Evolutionary conservation across 768 basidiomycete species (phyloP), one percentile per base, ranked within the genome.

Genomic region (Boletus vermiculosoides): DNA sequence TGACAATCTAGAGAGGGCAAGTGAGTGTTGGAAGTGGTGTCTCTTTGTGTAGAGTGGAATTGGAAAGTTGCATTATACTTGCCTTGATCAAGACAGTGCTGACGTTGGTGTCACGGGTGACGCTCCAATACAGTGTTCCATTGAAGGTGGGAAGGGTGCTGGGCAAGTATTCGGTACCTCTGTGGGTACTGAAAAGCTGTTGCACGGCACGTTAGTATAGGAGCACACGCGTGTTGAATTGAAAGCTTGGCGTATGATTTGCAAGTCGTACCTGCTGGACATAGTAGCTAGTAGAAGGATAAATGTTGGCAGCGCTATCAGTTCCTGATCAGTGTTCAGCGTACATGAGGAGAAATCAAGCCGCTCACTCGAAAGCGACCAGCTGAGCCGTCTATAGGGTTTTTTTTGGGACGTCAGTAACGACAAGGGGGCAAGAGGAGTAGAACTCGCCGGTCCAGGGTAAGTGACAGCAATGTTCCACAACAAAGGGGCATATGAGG

Each of bases 41-140:
- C n/a, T n/a, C n/a, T n/a, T n/a, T n/a, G n/a, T n/a, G 30, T 10
- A 37, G 30, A 33, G 20, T 30, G n/a, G 10, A 10, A n/a, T 5
- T 3, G 15, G 37, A 0, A 10, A 2, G 23, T 12, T 18, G 20
- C 31, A 25, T 42, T 13, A 28, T 28, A 47, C 53, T 5, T 44
- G 78, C 85, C 79, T 88, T 87, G 71, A 87, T 80, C 56, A 81
- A 80, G 46, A 86, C 62, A 5, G 75, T 64, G 0, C 66, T 63
- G 34, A 57, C 44, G 1, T 50, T 50, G 11, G 12, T 36, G 12
- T 63, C 67, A 3, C 58, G 67, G 7, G 73, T 73, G 56, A 86
- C 80, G 59, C 83, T 85, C 86, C 86, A 88, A 70, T 81, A 81
- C 2, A 84, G 66, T 3, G 83, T 81, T 7, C 81, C 83, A 7